Percentiles rank a stretch among this genome's conserved stretches.
Conservation (phyloP, 345 rosid genomes). For the Salix dunnii region DNA sequence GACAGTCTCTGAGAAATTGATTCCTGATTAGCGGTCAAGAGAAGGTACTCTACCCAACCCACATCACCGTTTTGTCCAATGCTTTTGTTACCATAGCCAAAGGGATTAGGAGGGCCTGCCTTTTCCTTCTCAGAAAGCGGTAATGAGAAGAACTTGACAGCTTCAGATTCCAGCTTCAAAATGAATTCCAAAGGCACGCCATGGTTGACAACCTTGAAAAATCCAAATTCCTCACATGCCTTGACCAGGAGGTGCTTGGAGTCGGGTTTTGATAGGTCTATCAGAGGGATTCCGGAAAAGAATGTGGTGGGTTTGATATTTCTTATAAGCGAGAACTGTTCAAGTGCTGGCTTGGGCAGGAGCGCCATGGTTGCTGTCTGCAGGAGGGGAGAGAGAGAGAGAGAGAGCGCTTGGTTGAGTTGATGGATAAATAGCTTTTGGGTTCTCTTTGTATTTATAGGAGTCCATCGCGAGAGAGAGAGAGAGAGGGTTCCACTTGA, state of each 20-base stretch:
- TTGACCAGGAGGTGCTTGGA: conserved; percentile 30
- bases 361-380: neutral
- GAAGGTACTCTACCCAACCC: conserved; percentile 56
- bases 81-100: conserved; percentile 49
- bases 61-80: conserved; percentile 52
- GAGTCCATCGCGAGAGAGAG: neutral
- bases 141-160: conserved; percentile 35
- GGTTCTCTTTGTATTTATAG: neutral
- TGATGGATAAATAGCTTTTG: neutral
- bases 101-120: conserved; percentile 39
- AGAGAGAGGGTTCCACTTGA: neutral
- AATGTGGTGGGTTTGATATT: neutral
- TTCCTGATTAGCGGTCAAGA: conserved; percentile 30
- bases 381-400: neutral
- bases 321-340: neutral
- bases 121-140: conserved; percentile 36
- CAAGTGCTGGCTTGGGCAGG: neutral
- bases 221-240: conserved; percentile 50
- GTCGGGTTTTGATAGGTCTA: conserved; percentile 24
- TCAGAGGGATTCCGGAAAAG: conserved; percentile 2
- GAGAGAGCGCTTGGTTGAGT: neutral
- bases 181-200: conserved; percentile 39
- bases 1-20: conserved; percentile 10
- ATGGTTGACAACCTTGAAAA: conserved; percentile 51
- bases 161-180: conserved; percentile 33